These are phyloP conservation scores for Pyricularia pennisetigena DNA, from an alignment of 2,329 filamentous ascomycete genomes.

Conservation along the genomic window DNA sequence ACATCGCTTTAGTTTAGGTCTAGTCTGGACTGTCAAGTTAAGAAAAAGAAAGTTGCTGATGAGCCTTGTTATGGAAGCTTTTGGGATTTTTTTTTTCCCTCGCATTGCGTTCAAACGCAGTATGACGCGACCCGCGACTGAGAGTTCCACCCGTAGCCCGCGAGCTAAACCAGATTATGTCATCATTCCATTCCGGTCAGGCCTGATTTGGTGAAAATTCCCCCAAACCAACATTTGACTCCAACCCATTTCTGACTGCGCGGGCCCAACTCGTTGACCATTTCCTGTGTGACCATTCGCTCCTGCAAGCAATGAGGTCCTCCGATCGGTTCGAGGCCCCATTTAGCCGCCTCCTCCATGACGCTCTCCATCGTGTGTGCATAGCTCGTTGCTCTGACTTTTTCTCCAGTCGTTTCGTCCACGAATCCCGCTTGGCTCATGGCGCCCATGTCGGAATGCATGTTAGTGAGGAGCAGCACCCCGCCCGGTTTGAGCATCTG, in stretches of 20 bases:
- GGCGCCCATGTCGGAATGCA: not conserved
- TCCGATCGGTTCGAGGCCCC: not conserved
- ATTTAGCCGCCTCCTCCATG: not conserved
- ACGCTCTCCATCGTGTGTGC: not conserved
- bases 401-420: not conserved
- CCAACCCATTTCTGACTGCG: not conserved
- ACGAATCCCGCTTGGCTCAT: not conserved
- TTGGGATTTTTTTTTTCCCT: not conserved
- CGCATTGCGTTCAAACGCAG: not conserved
- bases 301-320: not conserved
- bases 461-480: not conserved
- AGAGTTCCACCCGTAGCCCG: not conserved
- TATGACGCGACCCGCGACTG: not conserved
- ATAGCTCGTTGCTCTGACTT: not conserved
- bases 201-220: not conserved
- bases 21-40: not conserved
- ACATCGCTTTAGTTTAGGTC: not conserved
- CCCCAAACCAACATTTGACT: not conserved
- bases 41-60: not conserved
- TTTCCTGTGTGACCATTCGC: not conserved
- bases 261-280: not conserved
- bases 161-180: not conserved
- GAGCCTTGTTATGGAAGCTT: not conserved
- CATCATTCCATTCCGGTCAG: not conserved
- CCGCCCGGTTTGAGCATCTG: not conserved